Base-by-base conservation (phyloP, 1,284 basidiomycete species). In the Hymenochaete sp. region DNA sequence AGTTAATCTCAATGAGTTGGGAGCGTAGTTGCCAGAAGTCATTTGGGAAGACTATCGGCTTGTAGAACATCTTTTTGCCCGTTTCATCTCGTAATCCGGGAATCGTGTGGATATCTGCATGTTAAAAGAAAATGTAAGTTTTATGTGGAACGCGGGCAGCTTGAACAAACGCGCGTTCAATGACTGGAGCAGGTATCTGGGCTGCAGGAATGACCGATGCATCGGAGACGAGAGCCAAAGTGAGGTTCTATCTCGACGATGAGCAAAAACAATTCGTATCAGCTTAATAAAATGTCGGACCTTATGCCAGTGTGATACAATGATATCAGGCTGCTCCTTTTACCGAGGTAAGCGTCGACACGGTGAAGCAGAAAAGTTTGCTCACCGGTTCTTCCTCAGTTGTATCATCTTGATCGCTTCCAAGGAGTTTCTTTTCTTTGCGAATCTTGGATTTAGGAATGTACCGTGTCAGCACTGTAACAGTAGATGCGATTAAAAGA, bases 11-110 rank as follows among this genome's bases (percentile, higher is more conserved):
- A 48, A 77, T 62, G 55, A 88, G 78, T 53, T 91, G 83, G 27
- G 83, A 82, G 38, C 80, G 79, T 11, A 93, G 72, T 52, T 82
- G 71, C 92, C 93, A 98, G 64, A 98, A 98, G 60, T 97, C 92
- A 60, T 98, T 98, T 5, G 90, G 79, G 65, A 88, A 98, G 36
- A 97, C 60, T 51, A 93, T 82, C 1, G 95, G 95, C 56, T 79
- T 84, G 70, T 93, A 92, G 55, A 71, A 79, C 6, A 73, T 77
- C 53, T 71, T 72, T 5, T 69, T 71, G 9, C 77, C 82, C 21
- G 75, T 76, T 27, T 70, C 62, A 52, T 87, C 82, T 27, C 79
- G 73, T 42, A 70, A 59, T 18, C 67, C 67, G 0, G 75, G 71
- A 38, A 84, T 62, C 26, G 82, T 62, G 49, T 77, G 62, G 21